Percentiles rank a stretch among this genome's conserved stretches.
Conservation (phyloP, 345 rosid species). For the Ailanthus altissimus region DNA sequence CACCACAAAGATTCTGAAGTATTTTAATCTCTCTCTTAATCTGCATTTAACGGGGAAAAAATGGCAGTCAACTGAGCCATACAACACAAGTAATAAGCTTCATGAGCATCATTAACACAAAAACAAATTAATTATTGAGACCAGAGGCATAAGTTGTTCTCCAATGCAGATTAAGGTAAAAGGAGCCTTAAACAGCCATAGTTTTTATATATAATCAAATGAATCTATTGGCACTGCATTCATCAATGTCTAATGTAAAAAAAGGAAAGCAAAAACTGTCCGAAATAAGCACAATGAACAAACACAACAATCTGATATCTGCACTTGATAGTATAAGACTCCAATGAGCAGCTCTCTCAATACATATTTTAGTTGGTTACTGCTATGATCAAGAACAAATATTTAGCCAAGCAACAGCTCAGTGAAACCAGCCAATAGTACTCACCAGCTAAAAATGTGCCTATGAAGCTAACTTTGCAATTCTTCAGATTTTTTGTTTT, state of each 20-base stretch:
- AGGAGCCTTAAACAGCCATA: background rate
- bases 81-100: background rate
- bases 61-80: slow-evolving; percentile 4
- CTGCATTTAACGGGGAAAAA: slow-evolving; percentile 41
- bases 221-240: background rate
- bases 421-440: background rate
- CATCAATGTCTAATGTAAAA: background rate
- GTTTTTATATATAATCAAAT: background rate
- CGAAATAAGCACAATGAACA: background rate
- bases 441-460: background rate
- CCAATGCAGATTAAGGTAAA: background rate
- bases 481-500: background rate
- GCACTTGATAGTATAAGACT: background rate
- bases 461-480: background rate
- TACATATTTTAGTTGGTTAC: background rate
- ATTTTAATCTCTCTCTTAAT: slow-evolving; percentile 98
- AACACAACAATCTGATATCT: background rate
- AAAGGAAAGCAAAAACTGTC: background rate
- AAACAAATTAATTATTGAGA: background rate
- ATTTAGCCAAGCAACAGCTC: background rate
- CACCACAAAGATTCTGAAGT: slow-evolving; percentile 96
- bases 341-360: background rate
- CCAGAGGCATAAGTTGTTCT: background rate
- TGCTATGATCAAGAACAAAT: background rate
- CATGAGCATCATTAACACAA: background rate